Evolutionary conservation across 805 yeast species (phyloP), one percentile per base, ranked within the genome.

Genomic region (Yarrowia sp.): DNA sequence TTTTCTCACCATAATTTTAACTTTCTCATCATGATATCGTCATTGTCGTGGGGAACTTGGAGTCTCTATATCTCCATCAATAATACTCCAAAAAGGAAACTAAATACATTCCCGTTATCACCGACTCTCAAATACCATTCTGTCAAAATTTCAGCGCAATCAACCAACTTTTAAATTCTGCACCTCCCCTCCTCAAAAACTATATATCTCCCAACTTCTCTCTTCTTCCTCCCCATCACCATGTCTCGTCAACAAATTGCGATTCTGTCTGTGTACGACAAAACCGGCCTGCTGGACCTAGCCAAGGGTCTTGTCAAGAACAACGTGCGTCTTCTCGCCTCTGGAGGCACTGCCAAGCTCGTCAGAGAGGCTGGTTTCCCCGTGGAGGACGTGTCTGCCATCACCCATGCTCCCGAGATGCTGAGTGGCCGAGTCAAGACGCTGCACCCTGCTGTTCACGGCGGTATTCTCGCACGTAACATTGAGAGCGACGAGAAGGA

Each of bases 371-470:
- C 98, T 69, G 98, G 98, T 12, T 94, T 95, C 87, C 94, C 97
- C 55, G 98, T 95, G 16, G 97, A 94, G 73, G 99, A 95, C 77
- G 97, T 95, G 49, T 88, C 96, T 49, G 79, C 95, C 70, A 92
- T 95, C 79, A 95, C 99, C 45, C 97, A 95, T 77, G 98, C 98
- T 49, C 99, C 99, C 67, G 99, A 95, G 81, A 95, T 95, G 97
- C 85, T 95, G 74, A 97, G 98, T 72, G 99, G 99, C 72, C 87
- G 99, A 82, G 99, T 95, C 75, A 95, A 95, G 84, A 95, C 99
- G 70, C 84, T 95, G 75, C 99, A 95, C 79, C 99, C 99, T 49
- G 99, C 98, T 40, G 97, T 95, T 71, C 99, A 95, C 79, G 99
- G 97, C 75, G 82, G 82, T 77, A 95, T 95, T 76, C 85, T 95